Evolutionary conservation across 768 basidiomycete species (phyloP).

Genomic region (Suillus subalutaceus): DNA sequence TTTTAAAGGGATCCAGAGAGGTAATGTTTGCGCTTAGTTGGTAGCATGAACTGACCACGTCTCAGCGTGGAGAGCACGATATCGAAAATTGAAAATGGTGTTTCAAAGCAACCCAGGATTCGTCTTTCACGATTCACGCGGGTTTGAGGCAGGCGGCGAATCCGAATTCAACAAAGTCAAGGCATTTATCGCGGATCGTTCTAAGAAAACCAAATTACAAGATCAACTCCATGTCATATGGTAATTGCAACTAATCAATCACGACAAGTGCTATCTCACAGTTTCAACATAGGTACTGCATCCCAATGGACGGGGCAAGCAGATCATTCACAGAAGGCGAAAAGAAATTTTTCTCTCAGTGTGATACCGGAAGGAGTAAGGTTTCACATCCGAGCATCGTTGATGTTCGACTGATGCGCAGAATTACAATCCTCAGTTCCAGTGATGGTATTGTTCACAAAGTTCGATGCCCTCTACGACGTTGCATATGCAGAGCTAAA

Average conservation of each 20-base stretch:
- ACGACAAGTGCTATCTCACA: background rate
- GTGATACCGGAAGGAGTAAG: slow-evolving; percentile 16
- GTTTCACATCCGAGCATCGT: background rate
- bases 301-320: slow-evolving; percentile 28
- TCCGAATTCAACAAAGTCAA: background rate
- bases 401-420: background rate
- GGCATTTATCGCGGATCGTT: background rate
- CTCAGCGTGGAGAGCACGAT: slow-evolving; percentile 21
- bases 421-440: slow-evolving; percentile 32
- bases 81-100: background rate
- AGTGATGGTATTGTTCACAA: slow-evolving; percentile 42
- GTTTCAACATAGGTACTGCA: slow-evolving; percentile 39
- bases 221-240: slow-evolving; percentile 42
- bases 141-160: background rate
- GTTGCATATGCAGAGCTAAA: slow-evolving; percentile 21
- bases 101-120: background rate
- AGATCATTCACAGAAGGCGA: slow-evolving; percentile 34
- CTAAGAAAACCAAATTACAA: background rate
- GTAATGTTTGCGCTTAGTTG: background rate
- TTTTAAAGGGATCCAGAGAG: background rate
- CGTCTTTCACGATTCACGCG: background rate
- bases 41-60: background rate
- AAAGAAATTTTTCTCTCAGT: slow-evolving; percentile 19
- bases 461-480: slow-evolving; percentile 35
- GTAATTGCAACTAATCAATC: slow-evolving; percentile 20